Evolutionary conservation across 1,284 basidiomycete species (phyloP).

Genomic region (Earliella scabrosa): DNA sequence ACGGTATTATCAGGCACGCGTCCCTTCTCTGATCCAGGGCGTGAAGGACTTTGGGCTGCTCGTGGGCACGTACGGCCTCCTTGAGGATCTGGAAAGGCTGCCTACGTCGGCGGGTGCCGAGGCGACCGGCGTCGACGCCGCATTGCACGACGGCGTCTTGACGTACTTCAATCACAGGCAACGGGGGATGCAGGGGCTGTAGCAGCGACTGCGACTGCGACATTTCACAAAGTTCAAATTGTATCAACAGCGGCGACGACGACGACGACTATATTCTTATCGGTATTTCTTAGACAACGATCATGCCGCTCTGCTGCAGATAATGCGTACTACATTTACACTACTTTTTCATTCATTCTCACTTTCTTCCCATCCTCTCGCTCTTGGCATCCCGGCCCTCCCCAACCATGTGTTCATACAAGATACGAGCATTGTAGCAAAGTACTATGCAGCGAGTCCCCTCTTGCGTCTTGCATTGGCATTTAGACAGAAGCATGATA

Average conservation of each 20-base stretch:
- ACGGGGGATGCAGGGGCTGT: conserved; percentile 22
- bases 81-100: conserved; percentile 47
- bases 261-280: conserved; percentile 19
- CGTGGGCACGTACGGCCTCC: conserved; percentile 77
- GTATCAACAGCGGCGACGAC: conserved; percentile 1
- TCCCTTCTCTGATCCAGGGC: conserved; percentile 85
- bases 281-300: conserved; percentile 23
- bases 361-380: neutral
- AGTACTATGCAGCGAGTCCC: conserved; percentile 1
- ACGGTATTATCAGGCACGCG: conserved; percentile 53
- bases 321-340: conserved; percentile 2
- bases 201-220: neutral
- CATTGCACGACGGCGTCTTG: conserved; percentile 62
- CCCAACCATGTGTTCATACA: neutral
- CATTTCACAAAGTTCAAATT: too few relatives aligned
- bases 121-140: conserved; percentile 64
- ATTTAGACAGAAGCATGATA: conserved; percentile 73
- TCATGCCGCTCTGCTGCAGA: neutral
- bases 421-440: neutral
- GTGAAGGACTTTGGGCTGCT: conserved; percentile 90
- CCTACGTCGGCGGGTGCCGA: conserved; percentile 48
- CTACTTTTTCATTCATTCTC: conserved; percentile 2
- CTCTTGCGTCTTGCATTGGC: neutral
- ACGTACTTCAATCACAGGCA: conserved; percentile 65
- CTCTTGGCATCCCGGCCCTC: too few relatives aligned